A percentile compares a stretch with the other conserved stretches of the same genome.
Conservation (phyloP, 257 asterid species). For the Primulina huaijiensis region DNA sequence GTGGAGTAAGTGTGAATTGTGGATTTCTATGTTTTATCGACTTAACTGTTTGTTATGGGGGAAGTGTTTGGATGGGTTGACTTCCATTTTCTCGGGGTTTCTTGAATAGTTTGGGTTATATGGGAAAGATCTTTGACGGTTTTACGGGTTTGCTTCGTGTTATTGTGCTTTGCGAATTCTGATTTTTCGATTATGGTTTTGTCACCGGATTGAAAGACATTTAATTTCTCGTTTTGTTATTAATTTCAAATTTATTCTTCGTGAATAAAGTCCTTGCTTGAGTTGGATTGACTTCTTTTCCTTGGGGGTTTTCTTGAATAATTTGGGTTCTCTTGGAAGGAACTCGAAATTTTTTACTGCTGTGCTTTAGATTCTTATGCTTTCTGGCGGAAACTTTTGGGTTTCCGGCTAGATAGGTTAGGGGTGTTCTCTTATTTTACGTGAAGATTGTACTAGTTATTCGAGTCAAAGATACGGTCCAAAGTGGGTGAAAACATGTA, state of each 20-base stretch:
- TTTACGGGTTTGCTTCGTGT: no score
- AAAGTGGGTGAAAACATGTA: background rate
- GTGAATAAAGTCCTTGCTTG: constrained; percentile 28
- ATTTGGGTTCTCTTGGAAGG: constrained; percentile 18
- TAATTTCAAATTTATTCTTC: constrained; percentile 28
- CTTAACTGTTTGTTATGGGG: background rate
- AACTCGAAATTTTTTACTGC: constrained; percentile 3
- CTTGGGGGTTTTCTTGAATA: constrained; percentile 25
- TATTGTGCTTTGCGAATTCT: constrained; percentile 7
- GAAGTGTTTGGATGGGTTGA: constrained; percentile 23
- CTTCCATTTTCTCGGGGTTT: background rate
- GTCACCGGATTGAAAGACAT: background rate
- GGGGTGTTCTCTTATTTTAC: background rate
- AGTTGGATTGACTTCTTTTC: constrained; percentile 35
- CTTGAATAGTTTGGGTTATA: background rate
- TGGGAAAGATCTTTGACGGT: background rate
- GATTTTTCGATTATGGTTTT: constrained; percentile 33
- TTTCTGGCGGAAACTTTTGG: background rate
- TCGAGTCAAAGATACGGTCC: background rate
- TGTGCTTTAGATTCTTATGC: constrained; percentile 7
- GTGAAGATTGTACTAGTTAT: background rate
- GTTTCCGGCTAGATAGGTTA: background rate
- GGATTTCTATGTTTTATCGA: background rate
- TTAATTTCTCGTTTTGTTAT: background rate
- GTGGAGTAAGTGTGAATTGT: constrained; percentile 8